Conservation (phyloP, 2,329 filamentous ascomycete genomes). For the Monosporascus sp. region DNA sequence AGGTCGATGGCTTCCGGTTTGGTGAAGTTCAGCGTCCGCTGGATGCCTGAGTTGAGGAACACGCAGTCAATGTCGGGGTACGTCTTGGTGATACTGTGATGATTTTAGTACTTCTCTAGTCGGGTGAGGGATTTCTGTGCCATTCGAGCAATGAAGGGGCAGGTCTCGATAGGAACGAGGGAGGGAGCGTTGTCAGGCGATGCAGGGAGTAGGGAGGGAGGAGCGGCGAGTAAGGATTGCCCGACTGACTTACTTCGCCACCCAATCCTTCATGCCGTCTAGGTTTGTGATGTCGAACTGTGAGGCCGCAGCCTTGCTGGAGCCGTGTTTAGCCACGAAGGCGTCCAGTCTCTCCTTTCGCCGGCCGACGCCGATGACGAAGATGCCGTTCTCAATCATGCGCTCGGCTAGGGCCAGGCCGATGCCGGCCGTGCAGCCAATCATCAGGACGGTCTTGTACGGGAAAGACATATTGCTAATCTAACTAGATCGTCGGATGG, state of each 20-base stretch:
- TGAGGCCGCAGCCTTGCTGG: slow-evolving; percentile 32
- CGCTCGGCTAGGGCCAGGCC: slow-evolving; percentile 24
- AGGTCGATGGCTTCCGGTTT: slow-evolving; percentile 33
- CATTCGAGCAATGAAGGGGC: too few species aligned
- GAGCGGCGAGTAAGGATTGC: too few species aligned
- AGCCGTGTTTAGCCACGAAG: slow-evolving; percentile 42
- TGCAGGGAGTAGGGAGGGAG: too few species aligned
- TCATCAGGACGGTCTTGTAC: slow-evolving; percentile 23
- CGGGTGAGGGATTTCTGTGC: too few species aligned
- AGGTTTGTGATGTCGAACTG: slow-evolving; percentile 40
- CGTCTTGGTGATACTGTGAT: slow-evolving; percentile 24
- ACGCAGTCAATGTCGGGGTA: slow-evolving; percentile 50
- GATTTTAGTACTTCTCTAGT: not conserved
- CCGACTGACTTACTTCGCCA: slow-evolving; percentile 24
- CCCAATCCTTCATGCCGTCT: slow-evolving; percentile 34
- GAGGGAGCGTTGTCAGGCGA: too few species aligned
- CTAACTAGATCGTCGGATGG: too few species aligned
- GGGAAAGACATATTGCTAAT: slow-evolving; percentile 19
- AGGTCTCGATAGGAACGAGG: too few species aligned
- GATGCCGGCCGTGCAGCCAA: slow-evolving; percentile 24
- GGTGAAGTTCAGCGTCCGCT: slow-evolving; percentile 42
- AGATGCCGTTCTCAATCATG: slow-evolving; percentile 38
- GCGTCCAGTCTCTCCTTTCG: slow-evolving; percentile 45
- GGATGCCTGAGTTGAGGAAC: slow-evolving; percentile 52
- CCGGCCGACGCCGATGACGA: slow-evolving; percentile 52